Percentiles rank a stretch among this genome's conserved stretches.
These are phyloP conservation scores for Luzula sylvatica DNA, from an alignment of 176 grass and related monocot genomes.

Conservation along the genomic window DNA sequence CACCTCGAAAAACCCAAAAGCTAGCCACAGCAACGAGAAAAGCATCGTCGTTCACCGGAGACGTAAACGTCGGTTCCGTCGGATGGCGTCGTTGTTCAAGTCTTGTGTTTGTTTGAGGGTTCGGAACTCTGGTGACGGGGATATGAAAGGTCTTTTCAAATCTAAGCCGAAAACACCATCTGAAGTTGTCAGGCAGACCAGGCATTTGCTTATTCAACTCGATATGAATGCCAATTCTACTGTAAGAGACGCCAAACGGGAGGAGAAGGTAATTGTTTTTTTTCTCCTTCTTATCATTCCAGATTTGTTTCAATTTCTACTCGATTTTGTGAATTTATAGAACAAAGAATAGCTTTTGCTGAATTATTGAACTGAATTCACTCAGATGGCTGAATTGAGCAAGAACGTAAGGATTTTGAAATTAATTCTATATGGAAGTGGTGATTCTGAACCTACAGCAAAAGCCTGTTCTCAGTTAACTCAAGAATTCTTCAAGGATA, in stretches of 20 bases:
- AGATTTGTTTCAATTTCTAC: neutral
- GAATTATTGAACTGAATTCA: neutral
- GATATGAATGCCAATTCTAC: conserved; percentile 40
- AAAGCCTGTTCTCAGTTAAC: conserved; percentile 85
- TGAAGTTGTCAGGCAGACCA: conserved; percentile 69
- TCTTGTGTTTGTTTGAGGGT: neutral
- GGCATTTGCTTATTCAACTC: conserved; percentile 54
- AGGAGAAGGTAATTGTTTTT: conserved; percentile 61
- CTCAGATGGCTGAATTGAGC: conserved; percentile 74
- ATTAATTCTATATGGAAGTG: conserved; percentile 80
- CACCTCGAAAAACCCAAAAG: neutral
- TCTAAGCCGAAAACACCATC: conserved; percentile 73
- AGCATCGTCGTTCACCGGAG: neutral
- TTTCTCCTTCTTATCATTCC: too few relatives aligned
- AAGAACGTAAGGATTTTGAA: conserved; percentile 96
- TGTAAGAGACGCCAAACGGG: conserved; percentile 45
- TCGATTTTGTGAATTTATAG: too few relatives aligned
- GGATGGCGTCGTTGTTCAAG: conserved; percentile 5
- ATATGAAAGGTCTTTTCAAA: conserved; percentile 90
- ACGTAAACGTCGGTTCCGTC: neutral
- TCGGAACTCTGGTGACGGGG: too few relatives aligned
- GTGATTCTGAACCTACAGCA: conserved; percentile 71
- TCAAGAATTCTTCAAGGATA: conserved; percentile 93
- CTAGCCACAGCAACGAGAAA: neutral
- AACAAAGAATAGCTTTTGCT: too few relatives aligned